Percentiles rank a stretch among this genome's conserved stretches.
These are phyloP conservation scores for Penicillium desertorum DNA, from an alignment of 495 filamentous ascomycete genomes.

Conservation along the genomic window DNA sequence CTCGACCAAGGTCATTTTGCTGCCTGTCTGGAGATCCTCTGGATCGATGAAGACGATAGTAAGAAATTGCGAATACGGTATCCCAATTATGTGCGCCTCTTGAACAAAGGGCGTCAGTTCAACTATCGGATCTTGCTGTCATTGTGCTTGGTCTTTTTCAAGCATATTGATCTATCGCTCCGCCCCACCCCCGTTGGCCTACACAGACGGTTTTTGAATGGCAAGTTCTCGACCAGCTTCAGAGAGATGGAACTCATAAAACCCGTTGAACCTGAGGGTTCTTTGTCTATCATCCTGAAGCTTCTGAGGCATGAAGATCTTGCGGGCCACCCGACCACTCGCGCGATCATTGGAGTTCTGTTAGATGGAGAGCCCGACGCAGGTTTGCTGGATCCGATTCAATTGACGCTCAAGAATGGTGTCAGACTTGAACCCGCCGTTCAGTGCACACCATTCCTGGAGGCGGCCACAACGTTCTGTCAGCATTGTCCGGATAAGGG, in stretches of 20 bases:
- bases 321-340: constrained; percentile 30
- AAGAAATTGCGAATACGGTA: constrained; percentile 52
- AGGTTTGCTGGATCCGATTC: constrained; percentile 41
- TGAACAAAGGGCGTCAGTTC: constrained; percentile 56
- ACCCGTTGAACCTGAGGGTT: constrained; percentile 32
- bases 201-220: constrained; percentile 29
- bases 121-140: constrained; percentile 46
- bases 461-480: constrained; percentile 52
- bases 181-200: constrained; percentile 29
- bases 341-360: constrained; percentile 42
- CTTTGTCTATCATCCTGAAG: constrained; percentile 44
- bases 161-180: constrained; percentile 42
- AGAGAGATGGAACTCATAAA: constrained; percentile 40
- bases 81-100: constrained; percentile 53
- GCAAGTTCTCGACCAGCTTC: constrained; percentile 39
- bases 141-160: constrained; percentile 41
- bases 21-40: constrained; percentile 60
- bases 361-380: constrained; percentile 48
- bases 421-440: constrained; percentile 57
- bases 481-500: constrained; percentile 37
- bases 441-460: constrained; percentile 53
- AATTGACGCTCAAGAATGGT: constrained; percentile 50
- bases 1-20: constrained; percentile 56
- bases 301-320: constrained; percentile 39
- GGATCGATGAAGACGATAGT: constrained; percentile 55